phyloP scores from a whole-genome alignment of 257 asterid genomes.

The Plantago ovata region DNA sequence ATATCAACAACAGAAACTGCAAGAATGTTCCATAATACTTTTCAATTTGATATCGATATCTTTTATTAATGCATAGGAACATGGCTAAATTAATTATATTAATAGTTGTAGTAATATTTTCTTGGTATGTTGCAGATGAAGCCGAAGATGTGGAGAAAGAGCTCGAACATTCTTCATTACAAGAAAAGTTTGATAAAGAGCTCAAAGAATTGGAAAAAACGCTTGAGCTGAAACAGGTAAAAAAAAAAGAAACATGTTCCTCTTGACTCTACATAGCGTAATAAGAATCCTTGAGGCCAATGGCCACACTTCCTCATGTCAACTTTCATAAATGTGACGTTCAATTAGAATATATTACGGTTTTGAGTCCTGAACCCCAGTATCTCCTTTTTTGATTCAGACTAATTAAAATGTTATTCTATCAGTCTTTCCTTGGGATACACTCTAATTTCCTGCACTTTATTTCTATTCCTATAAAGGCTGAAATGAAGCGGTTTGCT shows the following conservation, averaged over 20 bases:
- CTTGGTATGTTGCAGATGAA: slow-evolving; percentile 42
- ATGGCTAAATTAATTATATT: background rate
- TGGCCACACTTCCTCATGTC: background rate
- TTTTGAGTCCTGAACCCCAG: background rate
- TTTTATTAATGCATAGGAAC: background rate
- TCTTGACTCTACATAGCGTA: background rate
- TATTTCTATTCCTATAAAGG: slow-evolving; percentile 37
- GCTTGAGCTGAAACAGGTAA: slow-evolving; percentile 94
- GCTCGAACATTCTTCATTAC: slow-evolving; percentile 87
- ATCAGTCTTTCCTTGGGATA: background rate
- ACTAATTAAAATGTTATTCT: background rate
- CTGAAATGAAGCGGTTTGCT: slow-evolving; percentile 81
- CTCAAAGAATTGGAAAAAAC: slow-evolving; percentile 82
- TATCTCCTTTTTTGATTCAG: background rate
- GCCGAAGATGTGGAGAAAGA: slow-evolving; percentile 78
- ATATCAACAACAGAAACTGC: slow-evolving; percentile 2
- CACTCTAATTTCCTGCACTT: background rate
- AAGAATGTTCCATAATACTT: background rate
- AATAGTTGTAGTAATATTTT: slow-evolving; percentile 16
- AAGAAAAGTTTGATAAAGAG: slow-evolving; percentile 80
- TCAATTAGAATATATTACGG: background rate
- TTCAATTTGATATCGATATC: background rate
- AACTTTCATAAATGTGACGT: background rate
- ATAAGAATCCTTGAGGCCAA: background rate
- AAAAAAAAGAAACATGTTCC: no score